Evolutionary conservation across 768 basidiomycete species (phyloP), one percentile per base, ranked within the genome.

Genomic region (Daedaleopsis nitida): DNA sequence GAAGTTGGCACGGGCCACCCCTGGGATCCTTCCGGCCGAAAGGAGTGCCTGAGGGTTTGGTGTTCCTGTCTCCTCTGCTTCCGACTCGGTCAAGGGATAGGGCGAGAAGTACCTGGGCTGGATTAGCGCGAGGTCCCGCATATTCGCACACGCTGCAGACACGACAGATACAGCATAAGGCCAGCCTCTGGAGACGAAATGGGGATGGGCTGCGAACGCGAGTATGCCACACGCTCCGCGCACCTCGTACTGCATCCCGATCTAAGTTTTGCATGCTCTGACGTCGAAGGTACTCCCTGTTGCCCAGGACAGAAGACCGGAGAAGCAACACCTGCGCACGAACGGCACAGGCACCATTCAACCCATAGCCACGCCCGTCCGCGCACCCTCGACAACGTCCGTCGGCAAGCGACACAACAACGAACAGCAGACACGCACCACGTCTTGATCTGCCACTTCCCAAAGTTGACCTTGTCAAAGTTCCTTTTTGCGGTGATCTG

Each of bases 101-200:
- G 95, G 95, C 2, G 95, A 97, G 72, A 91, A 94, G 76, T 96
- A 96, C 92, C 94, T 95, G 64, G 5, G 44, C 9, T 17, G 55
- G 35, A 14, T 53, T 39, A 60, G 51, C 48, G 21, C 27, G 12
- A 52, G 24, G 32, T 49, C 23, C 8, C 23, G 21, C 47, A 24
- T 14, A 27, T 10, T 5, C 21, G 10, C 19, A 23, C 47, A 49
- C 21, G 47, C 47, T 49, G 50, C 38, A 32, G 11, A 38, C 43
- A 32, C n/a, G 34, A 59, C 23, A 17, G 17, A 42, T 17, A 3
- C 39, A 13, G 39, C 13, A 42, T 12, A 42, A 17, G 3, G 3
- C 39, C 39, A 13, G 5, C 39, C 39, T 42, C 39, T 17, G 10
- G 3, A 42, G n/a, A n/a, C n/a, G n/a, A n/a, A n/a, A n/a, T n/a